Percentiles rank a stretch among this genome's conserved stretches.
phyloP scores from a whole-genome alignment of 2,329 filamentous ascomycete species.

The Aspergillus piperis region DNA sequence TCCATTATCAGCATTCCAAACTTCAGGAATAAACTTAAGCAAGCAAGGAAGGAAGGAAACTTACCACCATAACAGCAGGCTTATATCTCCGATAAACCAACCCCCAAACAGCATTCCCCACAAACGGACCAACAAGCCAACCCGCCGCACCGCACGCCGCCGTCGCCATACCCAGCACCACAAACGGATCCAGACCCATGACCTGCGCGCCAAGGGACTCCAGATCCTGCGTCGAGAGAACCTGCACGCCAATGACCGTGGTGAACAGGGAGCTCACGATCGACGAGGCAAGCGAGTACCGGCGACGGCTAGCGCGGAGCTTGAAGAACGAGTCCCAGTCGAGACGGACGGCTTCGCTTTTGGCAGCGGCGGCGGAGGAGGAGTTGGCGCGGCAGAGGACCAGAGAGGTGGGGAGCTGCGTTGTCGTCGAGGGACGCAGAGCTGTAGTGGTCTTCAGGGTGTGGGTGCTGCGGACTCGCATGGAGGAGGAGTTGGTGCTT shows the following conservation, averaged over 20 bases:
- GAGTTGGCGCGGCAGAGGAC: constrained; percentile 30
- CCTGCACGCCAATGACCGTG: constrained; percentile 53
- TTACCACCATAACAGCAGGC: constrained; percentile 68
- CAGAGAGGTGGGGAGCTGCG: constrained; percentile 11
- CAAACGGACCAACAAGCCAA: constrained; percentile 81
- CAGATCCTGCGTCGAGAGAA: constrained; percentile 70
- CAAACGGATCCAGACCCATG: constrained; percentile 82
- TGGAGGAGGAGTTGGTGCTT: constrained; percentile 27
- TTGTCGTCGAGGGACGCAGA: constrained; percentile 12
- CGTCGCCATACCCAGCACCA: constrained; percentile 79
- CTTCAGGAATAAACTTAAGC: too few species aligned
- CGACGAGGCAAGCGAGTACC: constrained; percentile 79
- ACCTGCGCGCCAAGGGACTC: constrained; percentile 66
- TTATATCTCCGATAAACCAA: constrained; percentile 70
- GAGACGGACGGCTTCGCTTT: constrained; percentile 49
- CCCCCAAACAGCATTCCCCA: constrained; percentile 81
- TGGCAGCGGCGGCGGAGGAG: constrained; percentile 25
- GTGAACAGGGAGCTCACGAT: constrained; percentile 64
- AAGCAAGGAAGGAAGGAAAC: constrained; percentile 31
- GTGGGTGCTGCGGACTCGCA: constrained; percentile 17
- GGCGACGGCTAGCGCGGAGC: constrained; percentile 80
- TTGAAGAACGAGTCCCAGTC: constrained; percentile 94
- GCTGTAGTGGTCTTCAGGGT: constrained; percentile 17
- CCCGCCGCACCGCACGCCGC: constrained; percentile 75
- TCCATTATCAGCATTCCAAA: constrained; percentile 8